These are phyloP conservation scores for Spathaspora passalidarum DNA, from an alignment of 805 yeast genomes.

Conservation along the genomic window DNA sequence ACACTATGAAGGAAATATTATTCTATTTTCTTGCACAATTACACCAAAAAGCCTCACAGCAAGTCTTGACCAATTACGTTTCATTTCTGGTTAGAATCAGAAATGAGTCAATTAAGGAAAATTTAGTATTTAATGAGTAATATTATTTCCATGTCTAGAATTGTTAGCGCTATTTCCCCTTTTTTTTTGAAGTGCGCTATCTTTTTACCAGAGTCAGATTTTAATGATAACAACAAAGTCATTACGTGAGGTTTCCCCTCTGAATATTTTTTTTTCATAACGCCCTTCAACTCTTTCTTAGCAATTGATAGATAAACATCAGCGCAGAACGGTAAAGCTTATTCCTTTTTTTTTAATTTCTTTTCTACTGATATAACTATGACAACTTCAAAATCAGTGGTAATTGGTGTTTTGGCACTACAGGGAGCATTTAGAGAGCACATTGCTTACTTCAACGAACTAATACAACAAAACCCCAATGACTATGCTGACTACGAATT, in stretches of 20 bases:
- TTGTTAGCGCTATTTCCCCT: too few relatives aligned
- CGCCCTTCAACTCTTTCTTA: too few relatives aligned
- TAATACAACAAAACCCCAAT: conserved; percentile 17
- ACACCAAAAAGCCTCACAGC: not conserved
- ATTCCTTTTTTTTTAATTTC: not conserved
- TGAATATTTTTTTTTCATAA: too few relatives aligned
- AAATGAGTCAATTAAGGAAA: too few relatives aligned
- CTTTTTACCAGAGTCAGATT: too few relatives aligned
- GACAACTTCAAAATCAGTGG: conserved; percentile 14
- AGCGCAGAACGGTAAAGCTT: not conserved
- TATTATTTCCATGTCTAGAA: not conserved
- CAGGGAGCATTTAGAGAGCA: conserved; percentile 83
- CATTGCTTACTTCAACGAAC: conserved; percentile 43
- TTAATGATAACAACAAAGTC: too few relatives aligned
- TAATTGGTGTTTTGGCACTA: conserved; percentile 68
- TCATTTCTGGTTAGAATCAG: not conserved
- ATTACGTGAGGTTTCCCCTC: too few relatives aligned
- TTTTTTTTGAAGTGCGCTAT: too few relatives aligned
- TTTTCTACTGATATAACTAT: conserved; percentile 5
- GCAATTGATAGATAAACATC: too few relatives aligned
- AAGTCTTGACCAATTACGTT: not conserved
- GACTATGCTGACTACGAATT: conserved; percentile 28
- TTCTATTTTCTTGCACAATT: not conserved
- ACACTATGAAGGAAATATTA: too few relatives aligned
- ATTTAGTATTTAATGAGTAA: not conserved